Evolutionary conservation across 2,329 filamentous ascomycete species (phyloP).

Genomic region (Talaromyces pinophilus): DNA sequence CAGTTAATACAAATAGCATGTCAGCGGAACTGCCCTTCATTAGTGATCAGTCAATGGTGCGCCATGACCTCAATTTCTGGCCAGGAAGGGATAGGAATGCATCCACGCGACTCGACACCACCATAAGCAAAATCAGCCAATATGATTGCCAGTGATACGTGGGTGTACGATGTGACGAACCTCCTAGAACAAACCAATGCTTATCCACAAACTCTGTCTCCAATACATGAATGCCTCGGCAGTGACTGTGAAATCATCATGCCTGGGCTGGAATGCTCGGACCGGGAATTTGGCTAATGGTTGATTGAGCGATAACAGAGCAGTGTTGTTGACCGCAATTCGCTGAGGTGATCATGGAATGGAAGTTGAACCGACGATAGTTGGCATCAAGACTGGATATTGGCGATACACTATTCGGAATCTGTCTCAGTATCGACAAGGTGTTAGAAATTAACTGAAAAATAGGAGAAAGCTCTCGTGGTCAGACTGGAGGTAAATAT

Average conservation of each 20-base stretch:
- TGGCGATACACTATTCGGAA: not conserved
- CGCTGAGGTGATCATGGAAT: conserved; percentile 11
- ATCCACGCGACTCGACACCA: conserved; percentile 3
- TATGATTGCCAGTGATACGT: not conserved
- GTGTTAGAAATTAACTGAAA: not conserved
- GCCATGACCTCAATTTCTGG: conserved; percentile 1
- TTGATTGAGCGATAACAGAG: not conserved
- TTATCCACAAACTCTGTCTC: not conserved
- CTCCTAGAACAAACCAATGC: not conserved
- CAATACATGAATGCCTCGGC: not conserved
- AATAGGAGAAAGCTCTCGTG: not conserved
- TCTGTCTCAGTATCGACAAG: not conserved
- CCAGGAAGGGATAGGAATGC: conserved; percentile 19
- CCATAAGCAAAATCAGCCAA: not conserved
- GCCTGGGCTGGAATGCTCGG: conserved; percentile 16
- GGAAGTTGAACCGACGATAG: not conserved
- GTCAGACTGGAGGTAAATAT: not conserved
- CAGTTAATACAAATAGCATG: not conserved
- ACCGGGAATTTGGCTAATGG: not conserved
- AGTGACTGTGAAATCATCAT: conserved; percentile 11
- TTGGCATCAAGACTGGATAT: conserved; percentile 3
- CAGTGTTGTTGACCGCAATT: conserved; percentile 10
- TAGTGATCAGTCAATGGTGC: not conserved
- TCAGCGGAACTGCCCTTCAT: not conserved
- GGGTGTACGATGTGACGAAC: not conserved